Conservation (phyloP, 2,329 filamentous ascomycete genomes). For the Fusarium denticulatum region DNA sequence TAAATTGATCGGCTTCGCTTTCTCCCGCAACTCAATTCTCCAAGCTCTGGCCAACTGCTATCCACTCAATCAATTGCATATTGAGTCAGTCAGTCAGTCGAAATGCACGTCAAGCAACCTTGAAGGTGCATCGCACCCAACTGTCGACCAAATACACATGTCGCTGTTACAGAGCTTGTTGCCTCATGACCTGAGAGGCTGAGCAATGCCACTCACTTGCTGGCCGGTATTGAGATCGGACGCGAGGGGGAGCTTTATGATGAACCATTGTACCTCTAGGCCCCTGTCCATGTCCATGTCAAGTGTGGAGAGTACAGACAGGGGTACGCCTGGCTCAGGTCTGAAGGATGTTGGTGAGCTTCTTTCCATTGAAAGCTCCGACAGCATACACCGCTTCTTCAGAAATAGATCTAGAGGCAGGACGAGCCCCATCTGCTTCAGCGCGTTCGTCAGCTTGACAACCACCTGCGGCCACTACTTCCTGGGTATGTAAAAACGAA, state of each 20-base stretch:
- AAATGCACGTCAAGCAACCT: background rate
- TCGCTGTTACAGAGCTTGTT: background rate
- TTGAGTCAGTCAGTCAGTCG: background rate
- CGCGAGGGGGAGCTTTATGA: background rate
- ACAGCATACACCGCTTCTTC: conserved; percentile 35
- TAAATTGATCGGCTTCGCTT: conserved; percentile 18
- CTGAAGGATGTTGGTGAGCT: conserved; percentile 4
- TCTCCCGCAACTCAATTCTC: conserved; percentile 17
- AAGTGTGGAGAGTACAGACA: conserved; percentile 28
- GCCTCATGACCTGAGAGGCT: conserved; percentile 3
- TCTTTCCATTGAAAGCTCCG: conserved; percentile 6
- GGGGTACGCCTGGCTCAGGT: conserved; percentile 4
- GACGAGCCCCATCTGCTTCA: conserved; percentile 6
- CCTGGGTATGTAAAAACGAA: background rate
- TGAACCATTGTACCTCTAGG: background rate
- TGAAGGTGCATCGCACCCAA: background rate
- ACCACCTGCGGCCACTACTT: background rate
- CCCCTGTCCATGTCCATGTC: conserved; percentile 7
- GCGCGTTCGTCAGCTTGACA: background rate
- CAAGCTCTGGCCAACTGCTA: conserved; percentile 1
- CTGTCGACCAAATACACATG: background rate
- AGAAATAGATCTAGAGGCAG: background rate
- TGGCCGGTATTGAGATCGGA: background rate
- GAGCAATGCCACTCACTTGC: background rate
- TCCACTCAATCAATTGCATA: conserved; percentile 5